Evolutionary conservation across 768 basidiomycete species (phyloP).

Genomic region (Royoungia palumana): DNA sequence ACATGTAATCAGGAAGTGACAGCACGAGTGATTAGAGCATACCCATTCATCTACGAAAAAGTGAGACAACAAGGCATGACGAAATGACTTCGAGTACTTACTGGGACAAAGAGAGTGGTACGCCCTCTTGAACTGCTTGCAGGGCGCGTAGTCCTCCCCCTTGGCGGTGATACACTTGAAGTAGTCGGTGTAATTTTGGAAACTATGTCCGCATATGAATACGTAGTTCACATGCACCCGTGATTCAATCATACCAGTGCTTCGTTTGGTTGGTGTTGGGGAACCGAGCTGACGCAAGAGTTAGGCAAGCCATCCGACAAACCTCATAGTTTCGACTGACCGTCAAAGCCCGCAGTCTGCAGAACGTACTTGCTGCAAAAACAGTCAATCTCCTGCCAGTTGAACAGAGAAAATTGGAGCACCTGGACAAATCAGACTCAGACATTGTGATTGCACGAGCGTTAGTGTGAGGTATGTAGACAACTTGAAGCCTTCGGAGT

Average conservation of each 20-base stretch:
- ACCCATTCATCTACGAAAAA: constrained; percentile 84
- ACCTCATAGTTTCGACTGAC: constrained; percentile 35
- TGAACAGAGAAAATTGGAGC: constrained; percentile 4
- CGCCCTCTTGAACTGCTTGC: constrained; percentile 96
- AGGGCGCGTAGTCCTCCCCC: constrained; percentile 97
- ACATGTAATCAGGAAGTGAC: background rate
- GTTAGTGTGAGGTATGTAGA: constrained; percentile 39
- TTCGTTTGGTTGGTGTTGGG: constrained; percentile 92
- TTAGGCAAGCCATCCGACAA: constrained; percentile 3
- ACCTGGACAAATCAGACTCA: constrained; percentile 58
- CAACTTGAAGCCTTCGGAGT: constrained; percentile 18
- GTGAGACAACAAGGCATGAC: constrained; percentile 9
- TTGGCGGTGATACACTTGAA: constrained; percentile 97
- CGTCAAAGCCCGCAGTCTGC: constrained; percentile 95
- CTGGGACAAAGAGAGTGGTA: constrained; percentile 98
- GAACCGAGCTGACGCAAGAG: constrained; percentile 63
- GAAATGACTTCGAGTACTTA: constrained; percentile 41
- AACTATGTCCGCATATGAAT: constrained; percentile 42
- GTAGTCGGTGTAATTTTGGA: constrained; percentile 98
- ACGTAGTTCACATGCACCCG: background rate
- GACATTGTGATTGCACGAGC: constrained; percentile 56
- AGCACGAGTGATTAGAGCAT: constrained; percentile 16
- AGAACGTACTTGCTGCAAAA: constrained; percentile 74
- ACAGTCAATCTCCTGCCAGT: constrained; percentile 11
- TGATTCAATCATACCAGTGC: constrained; percentile 71